phyloP scores from a whole-genome alignment of 768 basidiomycete species.

The Amanita thiersii region DNA sequence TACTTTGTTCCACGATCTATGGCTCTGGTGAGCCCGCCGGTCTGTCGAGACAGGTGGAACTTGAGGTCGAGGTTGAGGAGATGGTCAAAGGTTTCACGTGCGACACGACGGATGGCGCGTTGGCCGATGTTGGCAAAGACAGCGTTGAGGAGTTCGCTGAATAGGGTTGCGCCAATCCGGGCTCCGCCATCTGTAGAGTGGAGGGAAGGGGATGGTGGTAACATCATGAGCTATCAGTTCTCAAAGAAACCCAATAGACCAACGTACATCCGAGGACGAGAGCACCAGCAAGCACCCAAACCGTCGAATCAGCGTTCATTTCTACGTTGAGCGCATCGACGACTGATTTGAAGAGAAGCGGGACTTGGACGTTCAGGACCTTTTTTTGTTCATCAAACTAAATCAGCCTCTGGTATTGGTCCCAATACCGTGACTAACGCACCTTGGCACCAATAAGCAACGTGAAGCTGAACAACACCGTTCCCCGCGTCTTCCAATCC shows the following conservation, averaged over 20 bases:
- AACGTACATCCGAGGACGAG: constrained; percentile 84
- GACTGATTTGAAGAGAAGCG: constrained; percentile 86
- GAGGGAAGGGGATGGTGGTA: constrained; percentile 1
- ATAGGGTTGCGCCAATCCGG: constrained; percentile 82
- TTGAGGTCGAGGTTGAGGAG: constrained; percentile 83
- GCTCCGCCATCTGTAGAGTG: constrained; percentile 73
- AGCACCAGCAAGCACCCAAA: constrained; percentile 89
- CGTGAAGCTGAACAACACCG: constrained; percentile 77
- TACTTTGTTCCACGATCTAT: constrained; percentile 98
- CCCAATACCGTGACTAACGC: constrained; percentile 13
- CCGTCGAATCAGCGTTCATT: constrained; percentile 64
- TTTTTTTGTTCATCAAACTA: constrained; percentile 18
- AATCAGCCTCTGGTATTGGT: not conserved
- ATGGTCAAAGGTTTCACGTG: constrained; percentile 93
- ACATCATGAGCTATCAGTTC: not conserved
- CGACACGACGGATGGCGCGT: constrained; percentile 88
- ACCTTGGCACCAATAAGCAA: constrained; percentile 86
- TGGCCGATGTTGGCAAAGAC: constrained; percentile 96
- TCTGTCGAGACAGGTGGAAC: constrained; percentile 91
- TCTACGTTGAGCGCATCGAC: constrained; percentile 87
- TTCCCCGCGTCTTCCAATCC: constrained; percentile 73
- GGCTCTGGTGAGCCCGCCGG: constrained; percentile 91
- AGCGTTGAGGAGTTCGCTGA: constrained; percentile 88
- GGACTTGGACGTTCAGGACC: constrained; percentile 98
- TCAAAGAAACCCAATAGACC: not conserved